Conservation (phyloP, 106 monocot species). For the Dendrobium huoshanense region DNA sequence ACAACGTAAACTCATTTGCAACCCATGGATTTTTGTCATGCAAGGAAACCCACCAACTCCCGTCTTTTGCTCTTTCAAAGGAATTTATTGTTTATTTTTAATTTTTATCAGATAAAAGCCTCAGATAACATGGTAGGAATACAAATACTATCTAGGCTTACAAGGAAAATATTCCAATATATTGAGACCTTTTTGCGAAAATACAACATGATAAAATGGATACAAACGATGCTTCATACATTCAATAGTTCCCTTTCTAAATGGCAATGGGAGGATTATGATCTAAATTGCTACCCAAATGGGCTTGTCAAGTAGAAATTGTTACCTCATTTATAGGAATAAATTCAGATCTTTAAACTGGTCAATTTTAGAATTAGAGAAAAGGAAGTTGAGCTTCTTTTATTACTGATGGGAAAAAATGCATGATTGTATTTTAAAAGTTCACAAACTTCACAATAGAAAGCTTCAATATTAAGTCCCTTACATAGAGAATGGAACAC, state of each 20-base stretch:
- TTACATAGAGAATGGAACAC: no score
- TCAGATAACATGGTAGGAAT: neutral
- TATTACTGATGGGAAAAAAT: no score
- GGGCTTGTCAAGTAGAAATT: neutral
- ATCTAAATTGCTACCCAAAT: neutral
- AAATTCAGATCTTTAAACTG: no score
- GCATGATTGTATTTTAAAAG: no score
- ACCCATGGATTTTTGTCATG: no score
- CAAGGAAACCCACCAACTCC: neutral
- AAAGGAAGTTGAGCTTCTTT: no score
- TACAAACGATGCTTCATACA: neutral
- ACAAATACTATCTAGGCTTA: neutral
- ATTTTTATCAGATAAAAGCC: neutral
- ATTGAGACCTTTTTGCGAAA: neutral
- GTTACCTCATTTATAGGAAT: no score
- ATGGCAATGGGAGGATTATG: slow-evolving; percentile 9
- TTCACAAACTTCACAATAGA: no score
- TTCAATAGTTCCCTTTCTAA: slow-evolving; percentile 1
- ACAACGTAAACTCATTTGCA: no score
- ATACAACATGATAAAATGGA: neutral
- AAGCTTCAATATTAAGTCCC: no score
- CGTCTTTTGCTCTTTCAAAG: slow-evolving; percentile 1
- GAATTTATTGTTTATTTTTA: slow-evolving; percentile 1
- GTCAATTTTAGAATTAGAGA: no score
- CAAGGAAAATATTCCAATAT: neutral